A percentile compares a stretch with the other conserved stretches of the same genome.
phyloP scores from a whole-genome alignment of 2,329 filamentous ascomycete species.

The Xylariaceae sp. region DNA sequence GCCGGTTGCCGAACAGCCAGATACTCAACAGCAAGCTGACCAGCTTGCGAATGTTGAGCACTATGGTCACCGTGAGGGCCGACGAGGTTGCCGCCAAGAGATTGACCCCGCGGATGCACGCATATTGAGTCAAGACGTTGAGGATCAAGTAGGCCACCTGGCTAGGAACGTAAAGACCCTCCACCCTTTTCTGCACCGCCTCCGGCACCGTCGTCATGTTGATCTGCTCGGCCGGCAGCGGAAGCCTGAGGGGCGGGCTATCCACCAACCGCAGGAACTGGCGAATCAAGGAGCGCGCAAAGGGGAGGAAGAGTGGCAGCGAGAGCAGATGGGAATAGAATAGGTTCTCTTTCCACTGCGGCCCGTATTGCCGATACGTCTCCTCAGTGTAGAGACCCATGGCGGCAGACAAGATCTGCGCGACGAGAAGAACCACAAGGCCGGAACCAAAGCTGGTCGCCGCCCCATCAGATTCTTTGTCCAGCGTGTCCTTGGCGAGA shows the following conservation, averaged over 20 bases:
- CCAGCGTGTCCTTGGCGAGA: slow-evolving; percentile 13
- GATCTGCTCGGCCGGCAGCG: slow-evolving; percentile 23
- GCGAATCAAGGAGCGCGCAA: slow-evolving; percentile 54
- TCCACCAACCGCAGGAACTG: slow-evolving; percentile 57
- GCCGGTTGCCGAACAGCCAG: slow-evolving; percentile 82
- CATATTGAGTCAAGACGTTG: slow-evolving; percentile 85
- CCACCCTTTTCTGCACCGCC: slow-evolving; percentile 29
- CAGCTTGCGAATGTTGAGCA: slow-evolving; percentile 90
- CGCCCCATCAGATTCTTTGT: slow-evolving; percentile 18
- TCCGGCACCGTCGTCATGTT: slow-evolving; percentile 28
- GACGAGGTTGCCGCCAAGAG: slow-evolving; percentile 82
- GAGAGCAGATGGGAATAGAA: slow-evolving; percentile 84
- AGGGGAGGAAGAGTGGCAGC: slow-evolving; percentile 67
- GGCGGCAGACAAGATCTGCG: slow-evolving; percentile 82
- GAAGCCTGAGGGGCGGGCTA: slow-evolving; percentile 54
- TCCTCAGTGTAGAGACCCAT: slow-evolving; percentile 95
- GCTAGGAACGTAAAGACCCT: slow-evolving; percentile 47
- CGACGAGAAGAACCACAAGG: slow-evolving; percentile 74
- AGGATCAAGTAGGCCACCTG: slow-evolving; percentile 64
- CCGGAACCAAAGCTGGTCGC: slow-evolving; percentile 53
- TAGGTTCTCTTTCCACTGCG: slow-evolving; percentile 89
- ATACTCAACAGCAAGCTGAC: slow-evolving; percentile 88
- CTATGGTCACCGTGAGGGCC: slow-evolving; percentile 91
- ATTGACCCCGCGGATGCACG: slow-evolving; percentile 94
- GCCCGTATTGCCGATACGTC: slow-evolving; percentile 77